Base-by-base conservation (phyloP, 305 asterid species). In the Fraxinus ornus region DNA sequence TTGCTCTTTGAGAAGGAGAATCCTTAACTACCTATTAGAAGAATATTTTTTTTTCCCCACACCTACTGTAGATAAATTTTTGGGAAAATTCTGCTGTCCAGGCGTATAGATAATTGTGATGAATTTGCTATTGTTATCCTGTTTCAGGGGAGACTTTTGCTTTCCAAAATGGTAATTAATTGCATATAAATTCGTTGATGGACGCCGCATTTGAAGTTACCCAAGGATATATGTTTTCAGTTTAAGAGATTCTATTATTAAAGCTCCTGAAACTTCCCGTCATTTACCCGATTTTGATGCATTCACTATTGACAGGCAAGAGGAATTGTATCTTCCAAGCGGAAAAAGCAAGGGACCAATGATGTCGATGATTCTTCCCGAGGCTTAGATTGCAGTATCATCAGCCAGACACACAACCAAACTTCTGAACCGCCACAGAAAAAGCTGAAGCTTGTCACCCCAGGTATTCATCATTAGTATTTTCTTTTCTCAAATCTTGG, bases 251-350 rank as follows among this genome's bases (percentile, higher is more conserved):
- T 28, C 33, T 76, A 3, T 37, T 75, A 75, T 75, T 22, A 17
- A 26, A 21, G 64, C 36, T 37, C 41, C 64, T 30, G 17, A 76
- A 28, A 28, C 47, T 39, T 12, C 37, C 64, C 15, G n/a, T 22
- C 73, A 64, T 24, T 64, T 21, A 22, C 15, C 35, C 7, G 75
- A 78, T 41, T 74, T 77, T 30, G 80, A 55, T 79, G 21, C 62
- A 76, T 36, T 72, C 12, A 24, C 83, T 82, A 49, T 80, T 81
- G 85, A 80, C 93, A 94, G 98, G 80, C 55, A 49, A 89, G 89
- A 87, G 96, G 95, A 85, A 92, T 94, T 77, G 86, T 82, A 79
- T 84, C 88, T 80, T 86, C 92, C 41, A 91, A 91, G 87, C 86
- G 84, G 78, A 83, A 79, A 41, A 90, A 89, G 47, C 87, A 36